These are phyloP conservation scores for Coniella lustricola DNA, from an alignment of 2,329 filamentous ascomycete genomes.

Conservation along the genomic window DNA sequence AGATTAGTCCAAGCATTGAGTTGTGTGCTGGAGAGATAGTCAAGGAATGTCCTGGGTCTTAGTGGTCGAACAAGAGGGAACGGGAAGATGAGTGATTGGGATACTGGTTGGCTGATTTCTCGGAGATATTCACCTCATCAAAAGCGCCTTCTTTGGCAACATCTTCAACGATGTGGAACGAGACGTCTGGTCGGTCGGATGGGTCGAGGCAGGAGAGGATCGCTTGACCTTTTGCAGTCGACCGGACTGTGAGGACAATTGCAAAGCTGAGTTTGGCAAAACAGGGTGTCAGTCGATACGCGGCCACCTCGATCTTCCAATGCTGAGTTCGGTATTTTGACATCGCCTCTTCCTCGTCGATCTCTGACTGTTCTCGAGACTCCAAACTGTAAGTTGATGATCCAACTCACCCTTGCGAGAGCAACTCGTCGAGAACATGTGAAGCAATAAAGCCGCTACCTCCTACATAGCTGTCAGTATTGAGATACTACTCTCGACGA, in stretches of 20 bases:
- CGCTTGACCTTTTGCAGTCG: constrained; percentile 38
- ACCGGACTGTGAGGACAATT: constrained; percentile 41
- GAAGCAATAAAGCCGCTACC: constrained; percentile 49
- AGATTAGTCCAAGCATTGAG: no score
- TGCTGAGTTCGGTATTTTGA: no score
- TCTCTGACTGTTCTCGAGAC: no score
- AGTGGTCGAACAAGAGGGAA: no score
- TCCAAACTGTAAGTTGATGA: no score
- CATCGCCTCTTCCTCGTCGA: no score
- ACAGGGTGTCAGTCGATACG: no score
- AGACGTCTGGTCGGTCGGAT: constrained; percentile 34
- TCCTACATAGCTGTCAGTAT: constrained; percentile 21
- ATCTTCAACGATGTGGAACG: constrained; percentile 58
- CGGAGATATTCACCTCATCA: constrained; percentile 42
- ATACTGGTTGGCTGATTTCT: no score
- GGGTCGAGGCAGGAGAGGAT: constrained; percentile 34
- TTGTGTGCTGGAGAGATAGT: no score
- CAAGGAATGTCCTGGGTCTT: no score
- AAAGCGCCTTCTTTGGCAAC: constrained; percentile 66
- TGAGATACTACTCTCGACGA: background rate
- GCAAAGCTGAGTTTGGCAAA: constrained; percentile 27
- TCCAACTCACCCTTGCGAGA: constrained; percentile 37
- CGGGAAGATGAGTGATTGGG: no score
- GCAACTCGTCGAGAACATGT: constrained; percentile 41
- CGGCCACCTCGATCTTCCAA: no score